These are phyloP conservation scores for Aaosphaeria arxii DNA, from an alignment of 2,329 filamentous ascomycete genomes.

Conservation along the genomic window DNA sequence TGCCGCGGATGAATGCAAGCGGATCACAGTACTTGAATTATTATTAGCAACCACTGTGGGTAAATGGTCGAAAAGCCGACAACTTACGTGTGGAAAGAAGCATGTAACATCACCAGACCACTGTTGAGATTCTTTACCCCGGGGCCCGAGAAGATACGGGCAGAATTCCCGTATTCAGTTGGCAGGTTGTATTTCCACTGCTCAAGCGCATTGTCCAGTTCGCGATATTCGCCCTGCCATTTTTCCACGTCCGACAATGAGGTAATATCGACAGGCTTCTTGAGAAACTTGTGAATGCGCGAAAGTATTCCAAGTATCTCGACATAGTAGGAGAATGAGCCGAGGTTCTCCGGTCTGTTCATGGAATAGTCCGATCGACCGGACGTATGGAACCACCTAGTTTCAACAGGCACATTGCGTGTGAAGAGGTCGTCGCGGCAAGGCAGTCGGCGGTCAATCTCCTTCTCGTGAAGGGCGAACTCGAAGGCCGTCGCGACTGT, in stretches of 20 bases:
- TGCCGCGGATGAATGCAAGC: conserved; percentile 85
- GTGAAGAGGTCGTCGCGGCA: conserved; percentile 85
- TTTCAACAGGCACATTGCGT: conserved; percentile 80
- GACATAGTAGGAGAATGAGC: conserved; percentile 85
- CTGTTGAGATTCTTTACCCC: conserved; percentile 69
- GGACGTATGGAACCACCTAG: conserved; percentile 67
- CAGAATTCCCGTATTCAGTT: conserved; percentile 79
- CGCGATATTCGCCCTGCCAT: conserved; percentile 85
- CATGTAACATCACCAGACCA: conserved; percentile 87
- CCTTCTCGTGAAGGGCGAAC: conserved; percentile 82
- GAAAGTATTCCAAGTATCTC: conserved; percentile 86
- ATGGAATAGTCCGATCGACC: conserved; percentile 58
- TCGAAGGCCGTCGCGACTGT: conserved; percentile 91
- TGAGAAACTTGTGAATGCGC: conserved; percentile 83
- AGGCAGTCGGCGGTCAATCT: conserved; percentile 82
- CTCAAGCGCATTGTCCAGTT: conserved; percentile 75
- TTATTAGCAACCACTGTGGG: not conserved
- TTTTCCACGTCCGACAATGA: conserved; percentile 79
- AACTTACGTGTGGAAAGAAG: conserved; percentile 77
- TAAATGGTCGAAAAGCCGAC: not conserved
- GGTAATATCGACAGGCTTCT: conserved; percentile 84
- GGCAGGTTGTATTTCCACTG: conserved; percentile 83
- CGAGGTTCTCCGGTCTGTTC: conserved; percentile 75
- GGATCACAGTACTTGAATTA: conserved; percentile 66
- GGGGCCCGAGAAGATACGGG: conserved; percentile 63